Evolutionary conservation across 257 asterid species (phyloP).

Genomic region (Dorcoceras hygrometricum): DNA sequence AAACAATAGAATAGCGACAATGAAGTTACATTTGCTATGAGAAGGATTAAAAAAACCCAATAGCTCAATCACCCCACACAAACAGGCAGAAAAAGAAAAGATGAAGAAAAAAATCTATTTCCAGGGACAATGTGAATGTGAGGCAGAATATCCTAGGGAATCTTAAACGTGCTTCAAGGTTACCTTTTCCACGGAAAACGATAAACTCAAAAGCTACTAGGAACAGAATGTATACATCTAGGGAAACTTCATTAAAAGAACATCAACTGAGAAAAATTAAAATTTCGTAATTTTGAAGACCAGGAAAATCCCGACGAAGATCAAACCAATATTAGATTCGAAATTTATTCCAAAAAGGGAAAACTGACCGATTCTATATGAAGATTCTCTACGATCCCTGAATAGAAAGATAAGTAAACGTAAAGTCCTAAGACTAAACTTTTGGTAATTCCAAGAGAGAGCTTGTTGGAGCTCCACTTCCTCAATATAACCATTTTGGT

Average conservation of each 20-base stretch:
- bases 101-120: too few relatives aligned
- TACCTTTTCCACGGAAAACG: neutral
- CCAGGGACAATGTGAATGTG: too few relatives aligned
- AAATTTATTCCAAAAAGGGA: slow-evolving; percentile 2
- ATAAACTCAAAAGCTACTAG: neutral
- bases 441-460: slow-evolving; percentile 51
- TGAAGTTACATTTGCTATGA: too few relatives aligned
- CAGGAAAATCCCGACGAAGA: neutral
- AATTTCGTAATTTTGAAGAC: too few relatives aligned
- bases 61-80: too few relatives aligned
- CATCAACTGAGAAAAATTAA: neutral
- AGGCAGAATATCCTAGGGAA: too few relatives aligned
- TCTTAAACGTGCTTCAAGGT: neutral
- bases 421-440: slow-evolving; percentile 57
- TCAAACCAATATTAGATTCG: neutral
- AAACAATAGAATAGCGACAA: neutral
- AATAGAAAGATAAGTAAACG: slow-evolving; percentile 75
- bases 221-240: neutral
- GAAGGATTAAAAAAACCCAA: too few relatives aligned
- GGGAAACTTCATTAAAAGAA: neutral
- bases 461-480: slow-evolving; percentile 74
- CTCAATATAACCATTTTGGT: slow-evolving; percentile 71
- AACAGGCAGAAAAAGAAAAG: too few relatives aligned
- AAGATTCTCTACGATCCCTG: slow-evolving; percentile 46
- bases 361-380: slow-evolving; percentile 49